Evolutionary conservation across 1,139 yeast species (phyloP), one percentile per base, ranked within the genome.

Genomic region (Debaryomycetaceae sp.): DNA sequence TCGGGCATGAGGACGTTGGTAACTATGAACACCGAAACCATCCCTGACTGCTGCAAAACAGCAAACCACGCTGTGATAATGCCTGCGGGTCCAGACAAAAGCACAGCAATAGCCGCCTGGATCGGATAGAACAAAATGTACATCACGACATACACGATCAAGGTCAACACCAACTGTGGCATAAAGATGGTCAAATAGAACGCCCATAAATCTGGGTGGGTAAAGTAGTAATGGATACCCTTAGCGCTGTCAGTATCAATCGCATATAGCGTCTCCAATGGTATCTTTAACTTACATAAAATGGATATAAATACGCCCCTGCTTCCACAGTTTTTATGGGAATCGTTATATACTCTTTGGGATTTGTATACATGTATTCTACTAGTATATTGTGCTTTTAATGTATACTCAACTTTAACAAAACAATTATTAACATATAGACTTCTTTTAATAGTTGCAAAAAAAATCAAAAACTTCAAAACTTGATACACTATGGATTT

Each of bases 21-120:
- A 5, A 80, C 72, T 5, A 83, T 53, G 36, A 78, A 64, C n/a
- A 72, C 67, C 2, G 87, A 72, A 7, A 82, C 61, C 34, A 74
- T 68, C 5, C 76, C 71, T 14, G 83, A 63, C 50, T 80, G 77
- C 51, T 80, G 85, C 22, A 80, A 58, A 23, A 80, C 66, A 0
- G 81, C 67, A 7, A 78, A 52, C 69, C 83, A 80, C 0, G 85
- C 80, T 5, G 81, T 70, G 6, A 80, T 41, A 1, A 81, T 42
- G 1, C 85, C 83, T 5, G 78, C 60, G 0, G 85, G 80, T 0
- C 87, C 83, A 45, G 76, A 69, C 42, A 81, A 59, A n/a, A 79
- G 55, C 5, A 75, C 51, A 2, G 80, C 72, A 2, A 80, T 45
- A 1, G 71, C 57, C 1, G 80, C 76, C 45, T 76, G 73, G 8